Conservation (phyloP, 2,329 filamentous ascomycete species). For the Capronia epimyces region DNA sequence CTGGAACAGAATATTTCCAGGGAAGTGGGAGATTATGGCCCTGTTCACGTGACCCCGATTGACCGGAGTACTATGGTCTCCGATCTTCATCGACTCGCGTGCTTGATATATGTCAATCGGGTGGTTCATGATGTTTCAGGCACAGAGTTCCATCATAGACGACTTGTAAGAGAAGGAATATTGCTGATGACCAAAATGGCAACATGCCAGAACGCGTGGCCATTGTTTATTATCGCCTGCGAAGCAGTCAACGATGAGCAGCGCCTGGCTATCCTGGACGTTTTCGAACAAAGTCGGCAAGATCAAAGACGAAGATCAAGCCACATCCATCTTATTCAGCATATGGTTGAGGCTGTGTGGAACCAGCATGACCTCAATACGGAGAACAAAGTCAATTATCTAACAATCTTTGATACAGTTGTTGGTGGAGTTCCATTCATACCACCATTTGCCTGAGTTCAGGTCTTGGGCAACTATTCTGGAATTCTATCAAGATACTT, state of each 20-base stretch:
- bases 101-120: slow-evolving; percentile 22
- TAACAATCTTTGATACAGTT: slow-evolving; percentile 20
- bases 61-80: slow-evolving; percentile 16
- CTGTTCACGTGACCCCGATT: slow-evolving; percentile 11
- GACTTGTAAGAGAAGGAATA: slow-evolving; percentile 22
- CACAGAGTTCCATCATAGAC: slow-evolving; percentile 18
- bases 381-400: slow-evolving; percentile 18
- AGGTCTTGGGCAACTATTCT: slow-evolving; percentile 4
- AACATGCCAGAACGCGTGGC: slow-evolving; percentile 24
- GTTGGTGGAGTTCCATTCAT: slow-evolving; percentile 21
- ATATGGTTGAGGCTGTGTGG: slow-evolving; percentile 20
- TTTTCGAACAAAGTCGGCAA: slow-evolving; percentile 18
- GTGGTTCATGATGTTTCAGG: slow-evolving; percentile 15
- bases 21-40: slow-evolving; percentile 14
- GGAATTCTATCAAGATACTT: slow-evolving; percentile 9
- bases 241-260: slow-evolving; percentile 20
- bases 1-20: slow-evolving; percentile 20
- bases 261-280: slow-evolving; percentile 17
- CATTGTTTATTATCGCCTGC: slow-evolving; percentile 24
- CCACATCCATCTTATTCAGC: slow-evolving; percentile 21
- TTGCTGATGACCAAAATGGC: slow-evolving; percentile 20
- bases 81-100: slow-evolving; percentile 22
- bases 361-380: slow-evolving; percentile 21
- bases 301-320: slow-evolving; percentile 21
- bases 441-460: slow-evolving; percentile 19